Evolutionary conservation across 1,284 basidiomycete species (phyloP).

Genomic region (Ceratobasidium sp.): DNA sequence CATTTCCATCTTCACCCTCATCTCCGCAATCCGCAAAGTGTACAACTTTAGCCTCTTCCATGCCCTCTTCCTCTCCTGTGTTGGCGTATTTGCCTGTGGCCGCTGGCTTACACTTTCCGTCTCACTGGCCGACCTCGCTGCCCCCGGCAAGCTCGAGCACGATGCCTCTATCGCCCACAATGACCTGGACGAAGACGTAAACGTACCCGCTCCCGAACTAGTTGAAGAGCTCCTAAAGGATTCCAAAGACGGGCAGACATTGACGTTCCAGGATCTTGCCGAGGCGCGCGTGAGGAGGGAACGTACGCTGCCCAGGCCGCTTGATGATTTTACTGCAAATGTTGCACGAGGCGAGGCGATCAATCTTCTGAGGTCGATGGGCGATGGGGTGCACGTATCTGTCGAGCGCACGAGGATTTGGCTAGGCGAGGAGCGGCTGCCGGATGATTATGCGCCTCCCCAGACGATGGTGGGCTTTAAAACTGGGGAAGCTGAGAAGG

Average conservation of each 20-base stretch:
- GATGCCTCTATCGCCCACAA: background rate
- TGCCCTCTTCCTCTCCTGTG: conserved; percentile 9
- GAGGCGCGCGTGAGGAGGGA: conserved; percentile 19
- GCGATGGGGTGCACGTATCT: conserved; percentile 13
- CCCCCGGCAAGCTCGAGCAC: conserved; percentile 19
- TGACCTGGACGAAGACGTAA: conserved; percentile 14
- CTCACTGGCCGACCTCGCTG: conserved; percentile 18
- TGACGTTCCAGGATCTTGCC: conserved; percentile 6
- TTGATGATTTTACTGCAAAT: conserved; percentile 9
- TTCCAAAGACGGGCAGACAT: conserved; percentile 8
- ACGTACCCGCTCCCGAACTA: background rate
- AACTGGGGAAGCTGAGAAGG: conserved; percentile 18
- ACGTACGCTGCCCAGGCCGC: conserved; percentile 1
- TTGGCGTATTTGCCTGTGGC: conserved; percentile 1
- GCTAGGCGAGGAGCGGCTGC: conserved; percentile 13
- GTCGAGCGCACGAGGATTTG: conserved; percentile 4
- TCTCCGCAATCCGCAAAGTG: conserved; percentile 18
- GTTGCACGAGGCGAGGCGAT: conserved; percentile 11
- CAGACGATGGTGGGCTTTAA: background rate
- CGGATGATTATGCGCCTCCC: conserved; percentile 17
- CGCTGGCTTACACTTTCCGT: conserved; percentile 12
- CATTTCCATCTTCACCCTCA: conserved; percentile 14
- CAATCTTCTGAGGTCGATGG: conserved; percentile 23
- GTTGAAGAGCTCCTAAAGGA: conserved; percentile 22
- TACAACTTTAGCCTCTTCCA: conserved; percentile 23